Conservation (phyloP, 371 early-diverging fungal species). For the Mortierella sp. region DNA sequence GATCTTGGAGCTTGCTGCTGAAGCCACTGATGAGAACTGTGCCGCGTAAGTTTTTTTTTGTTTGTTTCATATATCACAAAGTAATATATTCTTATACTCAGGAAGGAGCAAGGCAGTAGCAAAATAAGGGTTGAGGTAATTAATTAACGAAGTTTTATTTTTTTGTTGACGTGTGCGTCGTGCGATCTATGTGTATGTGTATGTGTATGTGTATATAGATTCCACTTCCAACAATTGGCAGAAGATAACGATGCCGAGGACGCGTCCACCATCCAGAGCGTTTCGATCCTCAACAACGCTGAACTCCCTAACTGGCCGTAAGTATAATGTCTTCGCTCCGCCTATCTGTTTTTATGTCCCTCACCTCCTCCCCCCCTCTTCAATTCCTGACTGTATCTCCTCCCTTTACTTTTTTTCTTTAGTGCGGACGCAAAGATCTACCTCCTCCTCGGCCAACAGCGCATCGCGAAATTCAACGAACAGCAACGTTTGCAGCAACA, state of each 20-base stretch:
- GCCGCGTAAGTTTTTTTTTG: slow-evolving; percentile 63
- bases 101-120: not conserved
- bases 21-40: slow-evolving; percentile 65
- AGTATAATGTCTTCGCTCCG: slow-evolving; percentile 24
- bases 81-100: not conserved
- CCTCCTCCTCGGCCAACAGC: slow-evolving; percentile 71
- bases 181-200: not conserved
- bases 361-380: not conserved
- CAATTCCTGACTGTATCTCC: not conserved
- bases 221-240: slow-evolving; percentile 86
- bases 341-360: not conserved
- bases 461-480: slow-evolving; percentile 81
- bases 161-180: not conserved
- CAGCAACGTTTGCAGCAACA: slow-evolving; percentile 29
- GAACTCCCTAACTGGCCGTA: slow-evolving; percentile 71
- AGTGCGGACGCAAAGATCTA: slow-evolving; percentile 53
- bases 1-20: slow-evolving; percentile 76
- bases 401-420: not conserved
- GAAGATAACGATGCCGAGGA: slow-evolving; percentile 81
- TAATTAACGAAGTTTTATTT: not conserved
- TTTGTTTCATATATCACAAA: not conserved
- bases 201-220: slow-evolving; percentile 56
- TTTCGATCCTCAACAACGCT: slow-evolving; percentile 47
- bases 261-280: slow-evolving; percentile 54
- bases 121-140: not conserved